Evolutionary conservation across 2,329 filamentous ascomycete species (phyloP).

Genomic region (Cyphellophora europaea): DNA sequence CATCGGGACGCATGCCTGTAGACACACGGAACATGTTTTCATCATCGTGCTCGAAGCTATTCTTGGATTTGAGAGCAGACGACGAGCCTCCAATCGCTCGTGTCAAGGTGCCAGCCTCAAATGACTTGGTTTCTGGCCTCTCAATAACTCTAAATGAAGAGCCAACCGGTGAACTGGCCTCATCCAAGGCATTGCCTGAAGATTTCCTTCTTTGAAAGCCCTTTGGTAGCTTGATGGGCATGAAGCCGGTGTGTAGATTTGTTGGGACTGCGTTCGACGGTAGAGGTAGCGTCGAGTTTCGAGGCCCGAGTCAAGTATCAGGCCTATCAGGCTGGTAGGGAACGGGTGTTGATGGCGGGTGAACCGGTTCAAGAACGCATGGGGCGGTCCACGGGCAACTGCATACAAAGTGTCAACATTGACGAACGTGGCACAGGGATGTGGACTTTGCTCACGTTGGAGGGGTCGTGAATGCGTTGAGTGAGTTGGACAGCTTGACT

Average conservation of each 20-base stretch:
- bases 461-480: too few species aligned
- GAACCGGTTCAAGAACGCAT: too few species aligned
- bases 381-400: too few species aligned
- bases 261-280: too few species aligned
- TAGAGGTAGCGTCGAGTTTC: too few species aligned
- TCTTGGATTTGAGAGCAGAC: conserved; percentile 21
- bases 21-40: conserved; percentile 26
- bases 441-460: too few species aligned
- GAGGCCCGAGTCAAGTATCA: too few species aligned
- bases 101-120: conserved; percentile 27
- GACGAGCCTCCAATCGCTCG: conserved; percentile 22
- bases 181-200: conserved; percentile 44
- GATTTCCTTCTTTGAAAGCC: conserved; percentile 45
- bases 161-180: conserved; percentile 28
- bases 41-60: conserved; percentile 21
- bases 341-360: too few species aligned
- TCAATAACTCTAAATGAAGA: conserved; percentile 48
- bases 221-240: conserved; percentile 49
- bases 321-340: too few species aligned
- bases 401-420: too few species aligned
- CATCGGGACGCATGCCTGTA: conserved; percentile 23
- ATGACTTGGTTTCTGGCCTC: conserved; percentile 37
- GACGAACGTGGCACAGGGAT: too few species aligned
- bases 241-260: conserved; percentile 25
- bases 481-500: too few species aligned